Conservation (phyloP, 2,329 filamentous ascomycete genomes). For the Aspergillus felis region DNA sequence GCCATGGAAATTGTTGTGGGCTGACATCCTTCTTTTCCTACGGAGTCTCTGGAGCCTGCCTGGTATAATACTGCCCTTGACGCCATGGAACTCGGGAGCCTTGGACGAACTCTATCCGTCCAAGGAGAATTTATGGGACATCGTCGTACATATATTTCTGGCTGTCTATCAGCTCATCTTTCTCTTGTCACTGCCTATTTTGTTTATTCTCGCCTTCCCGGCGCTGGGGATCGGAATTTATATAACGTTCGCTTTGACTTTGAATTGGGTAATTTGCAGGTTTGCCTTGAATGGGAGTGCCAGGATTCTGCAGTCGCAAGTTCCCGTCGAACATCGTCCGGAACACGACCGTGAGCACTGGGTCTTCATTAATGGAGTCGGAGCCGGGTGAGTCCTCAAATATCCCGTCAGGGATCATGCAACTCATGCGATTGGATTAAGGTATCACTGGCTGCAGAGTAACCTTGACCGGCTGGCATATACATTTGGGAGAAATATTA, state of each 20-base stretch:
- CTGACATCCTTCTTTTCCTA: slow-evolving; percentile 39
- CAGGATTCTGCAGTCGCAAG: slow-evolving; percentile 44
- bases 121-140: slow-evolving; percentile 52
- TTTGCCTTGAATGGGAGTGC: slow-evolving; percentile 42
- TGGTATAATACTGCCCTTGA: slow-evolving; percentile 58
- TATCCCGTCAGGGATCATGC: background rate
- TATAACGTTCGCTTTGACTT: slow-evolving; percentile 20
- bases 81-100: slow-evolving; percentile 47
- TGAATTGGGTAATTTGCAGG: slow-evolving; percentile 29
- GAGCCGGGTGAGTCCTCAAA: slow-evolving; percentile 20
- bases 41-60: slow-evolving; percentile 44
- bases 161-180: slow-evolving; percentile 58
- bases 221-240: slow-evolving; percentile 26
- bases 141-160: slow-evolving; percentile 58
- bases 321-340: slow-evolving; percentile 21
- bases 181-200: slow-evolving; percentile 54
- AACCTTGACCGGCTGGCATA: slow-evolving; percentile 68
- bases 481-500: slow-evolving; percentile 67
- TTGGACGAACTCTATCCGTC: slow-evolving; percentile 65
- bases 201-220: slow-evolving; percentile 44
- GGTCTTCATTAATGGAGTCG: slow-evolving; percentile 77
- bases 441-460: slow-evolving; percentile 62
- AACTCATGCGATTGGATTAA: slow-evolving; percentile 13
- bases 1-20: slow-evolving; percentile 35
- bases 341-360: slow-evolving; percentile 63